phyloP scores from a whole-genome alignment of 163 green algal species.

The Chlorella variabilis region DNA sequence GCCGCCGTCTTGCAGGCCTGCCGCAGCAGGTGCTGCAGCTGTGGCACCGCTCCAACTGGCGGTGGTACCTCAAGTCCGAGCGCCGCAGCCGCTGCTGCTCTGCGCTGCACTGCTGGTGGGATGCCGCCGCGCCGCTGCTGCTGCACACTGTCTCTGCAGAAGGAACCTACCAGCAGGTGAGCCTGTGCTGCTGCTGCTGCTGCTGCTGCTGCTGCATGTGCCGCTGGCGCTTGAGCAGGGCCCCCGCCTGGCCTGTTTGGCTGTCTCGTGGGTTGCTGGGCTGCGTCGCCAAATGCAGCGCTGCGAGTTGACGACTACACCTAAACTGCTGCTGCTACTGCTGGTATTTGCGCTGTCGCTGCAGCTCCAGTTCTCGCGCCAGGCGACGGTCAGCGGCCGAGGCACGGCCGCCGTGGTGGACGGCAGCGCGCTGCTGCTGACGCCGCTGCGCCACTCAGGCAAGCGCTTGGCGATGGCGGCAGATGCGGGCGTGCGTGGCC shows the following conservation, averaged over 20 bases:
- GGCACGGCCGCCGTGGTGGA: slow-evolving; percentile 89
- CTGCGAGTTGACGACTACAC: too few species aligned
- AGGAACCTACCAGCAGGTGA: slow-evolving; percentile 43
- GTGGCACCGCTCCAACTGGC: slow-evolving; percentile 93
- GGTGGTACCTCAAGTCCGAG: slow-evolving; percentile 94
- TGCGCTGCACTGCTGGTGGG: slow-evolving; percentile 48
- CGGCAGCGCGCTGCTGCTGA: slow-evolving; percentile 78
- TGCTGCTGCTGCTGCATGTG: slow-evolving; percentile 25
- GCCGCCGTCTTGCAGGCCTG: slow-evolving; percentile 22
- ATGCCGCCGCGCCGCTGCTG: slow-evolving; percentile 46
- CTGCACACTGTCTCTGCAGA: slow-evolving; percentile 58
- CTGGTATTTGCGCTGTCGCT: neutral
- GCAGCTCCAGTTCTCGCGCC: slow-evolving; percentile 9
- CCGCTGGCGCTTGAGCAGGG: neutral
- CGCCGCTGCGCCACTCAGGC: slow-evolving; percentile 69
- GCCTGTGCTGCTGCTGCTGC: neutral
- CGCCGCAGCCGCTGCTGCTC: slow-evolving; percentile 34
- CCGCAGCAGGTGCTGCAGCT: slow-evolving; percentile 67
- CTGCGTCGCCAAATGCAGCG: too few species aligned
- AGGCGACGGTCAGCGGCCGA: slow-evolving; percentile 48
- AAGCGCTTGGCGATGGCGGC: too few species aligned
- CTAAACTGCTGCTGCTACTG: too few species aligned
- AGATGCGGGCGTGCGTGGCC: too few species aligned
- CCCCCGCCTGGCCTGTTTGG: too few species aligned
- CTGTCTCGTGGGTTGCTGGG: too few species aligned